Conservation (phyloP, 1,139 yeast species). For the Yamadazyma membranifaciens region DNA sequence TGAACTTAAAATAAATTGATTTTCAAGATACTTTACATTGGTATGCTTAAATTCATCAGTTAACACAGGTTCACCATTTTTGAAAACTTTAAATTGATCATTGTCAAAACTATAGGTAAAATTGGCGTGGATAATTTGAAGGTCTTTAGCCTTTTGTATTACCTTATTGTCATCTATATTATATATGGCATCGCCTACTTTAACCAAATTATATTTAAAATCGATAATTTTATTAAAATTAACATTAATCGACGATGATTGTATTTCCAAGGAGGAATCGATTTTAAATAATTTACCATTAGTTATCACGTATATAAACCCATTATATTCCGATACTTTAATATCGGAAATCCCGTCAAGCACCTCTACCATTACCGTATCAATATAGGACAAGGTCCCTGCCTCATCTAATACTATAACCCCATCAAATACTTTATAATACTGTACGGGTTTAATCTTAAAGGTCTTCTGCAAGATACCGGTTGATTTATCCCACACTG, state of each 20-base stretch:
- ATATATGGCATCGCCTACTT: constrained; percentile 7
- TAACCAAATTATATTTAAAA: constrained; percentile 20
- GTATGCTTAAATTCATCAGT: constrained; percentile 7
- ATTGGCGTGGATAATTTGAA: constrained; percentile 5
- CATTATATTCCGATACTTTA: constrained; percentile 10
- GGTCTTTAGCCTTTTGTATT: constrained; percentile 5
- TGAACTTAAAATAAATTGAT: constrained; percentile 9
- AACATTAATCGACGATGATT: not conserved
- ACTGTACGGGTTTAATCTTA: constrained; percentile 5
- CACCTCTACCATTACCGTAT: not conserved
- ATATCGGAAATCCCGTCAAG: constrained; percentile 6
- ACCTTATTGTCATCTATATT: constrained; percentile 6
- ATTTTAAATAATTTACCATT: constrained; percentile 13
- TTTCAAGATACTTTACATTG: constrained; percentile 4
- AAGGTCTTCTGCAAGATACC: constrained; percentile 9
- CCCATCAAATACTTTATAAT: constrained; percentile 7
- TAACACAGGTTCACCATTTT: constrained; percentile 5
- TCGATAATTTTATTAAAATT: constrained; percentile 13
- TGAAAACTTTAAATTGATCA: constrained; percentile 9
- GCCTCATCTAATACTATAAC: constrained; percentile 6
- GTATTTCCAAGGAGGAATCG: constrained; percentile 9
- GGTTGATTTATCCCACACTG: constrained; percentile 8
- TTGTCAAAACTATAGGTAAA: constrained; percentile 10
- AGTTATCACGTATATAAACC: constrained; percentile 15
- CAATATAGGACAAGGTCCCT: constrained; percentile 4